phyloP scores from a whole-genome alignment of 78 protist species.

The Emiliania huxleyi region DNA sequence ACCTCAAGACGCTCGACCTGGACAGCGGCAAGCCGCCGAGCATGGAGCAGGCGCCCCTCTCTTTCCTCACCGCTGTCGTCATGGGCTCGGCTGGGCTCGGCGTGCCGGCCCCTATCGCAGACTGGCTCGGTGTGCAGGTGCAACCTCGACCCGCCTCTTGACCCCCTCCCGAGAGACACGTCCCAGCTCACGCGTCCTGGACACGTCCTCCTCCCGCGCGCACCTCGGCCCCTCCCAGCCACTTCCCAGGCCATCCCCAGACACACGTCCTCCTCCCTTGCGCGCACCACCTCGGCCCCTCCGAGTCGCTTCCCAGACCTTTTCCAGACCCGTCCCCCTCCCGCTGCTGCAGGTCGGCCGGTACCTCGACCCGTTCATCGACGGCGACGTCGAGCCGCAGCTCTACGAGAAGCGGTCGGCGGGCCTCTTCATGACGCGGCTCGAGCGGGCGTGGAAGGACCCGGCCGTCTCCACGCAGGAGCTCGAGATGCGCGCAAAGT shows the following conservation, averaged over 20 bases:
- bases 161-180: not conserved
- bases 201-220: too few species aligned
- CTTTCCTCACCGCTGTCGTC: not conserved
- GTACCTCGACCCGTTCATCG: constrained; percentile 3
- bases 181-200: too few species aligned
- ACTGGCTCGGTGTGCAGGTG: not conserved
- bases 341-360: too few species aligned
- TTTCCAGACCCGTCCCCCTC: not conserved
- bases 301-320: not conserved
- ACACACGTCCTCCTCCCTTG: not conserved
- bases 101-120: not conserved
- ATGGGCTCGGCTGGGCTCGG: not conserved
- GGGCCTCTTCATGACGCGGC: not conserved
- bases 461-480: not conserved
- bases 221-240: too few species aligned
- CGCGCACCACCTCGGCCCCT: not conserved
- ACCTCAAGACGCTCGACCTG: not conserved
- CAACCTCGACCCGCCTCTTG: not conserved
- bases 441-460: not conserved
- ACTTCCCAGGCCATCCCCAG: not conserved
- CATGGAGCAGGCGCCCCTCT: not conserved
- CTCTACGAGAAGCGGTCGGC: not conserved
- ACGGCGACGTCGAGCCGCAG: not conserved
- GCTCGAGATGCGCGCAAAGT: not conserved
- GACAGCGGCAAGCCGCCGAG: not conserved